A percentile compares a stretch with the other conserved stretches of the same genome.
phyloP scores from a whole-genome alignment of 1,284 basidiomycete species.

The Rhodotorula sp. region DNA sequence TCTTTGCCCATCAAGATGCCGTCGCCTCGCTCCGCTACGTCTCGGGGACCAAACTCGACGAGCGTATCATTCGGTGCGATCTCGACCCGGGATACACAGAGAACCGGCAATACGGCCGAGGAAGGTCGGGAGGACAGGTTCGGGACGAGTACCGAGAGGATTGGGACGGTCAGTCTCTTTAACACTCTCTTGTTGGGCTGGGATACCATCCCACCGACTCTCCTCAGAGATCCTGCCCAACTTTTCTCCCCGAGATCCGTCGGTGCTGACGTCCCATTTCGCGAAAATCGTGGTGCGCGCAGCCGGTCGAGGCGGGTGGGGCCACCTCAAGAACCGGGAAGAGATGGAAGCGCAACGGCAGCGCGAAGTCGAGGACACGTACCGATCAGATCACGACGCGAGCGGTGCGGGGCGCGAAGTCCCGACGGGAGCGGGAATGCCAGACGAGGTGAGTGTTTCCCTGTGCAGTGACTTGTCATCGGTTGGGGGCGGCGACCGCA shows the following conservation, averaged over 20 bases:
- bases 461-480: slow-evolving; percentile 51
- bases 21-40: slow-evolving; percentile 90
- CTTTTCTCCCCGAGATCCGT: too few relatives aligned
- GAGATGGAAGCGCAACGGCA: slow-evolving; percentile 74
- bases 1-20: slow-evolving; percentile 93
- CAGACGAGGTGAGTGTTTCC: slow-evolving; percentile 43
- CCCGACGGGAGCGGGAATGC: slow-evolving; percentile 50
- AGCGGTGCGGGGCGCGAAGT: slow-evolving; percentile 71
- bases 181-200: neutral
- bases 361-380: slow-evolving; percentile 78
- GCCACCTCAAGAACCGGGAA: slow-evolving; percentile 61
- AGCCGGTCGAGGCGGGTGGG: slow-evolving; percentile 73
- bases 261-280: slow-evolving; percentile 46
- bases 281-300: slow-evolving; percentile 48
- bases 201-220: neutral
- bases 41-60: slow-evolving; percentile 97
- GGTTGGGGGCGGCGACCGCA: slow-evolving; percentile 59
- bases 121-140: slow-evolving; percentile 91
- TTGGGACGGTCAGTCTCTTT: slow-evolving; percentile 54
- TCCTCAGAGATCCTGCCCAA: too few relatives aligned
- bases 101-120: slow-evolving; percentile 94
- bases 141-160: slow-evolving; percentile 96
- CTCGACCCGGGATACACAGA: slow-evolving; percentile 97
- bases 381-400: slow-evolving; percentile 73
- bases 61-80: slow-evolving; percentile 96